Evolutionary conservation across 1,284 basidiomycete genomes (phyloP).

Genomic region (Tetrapyrgos nigripes): DNA sequence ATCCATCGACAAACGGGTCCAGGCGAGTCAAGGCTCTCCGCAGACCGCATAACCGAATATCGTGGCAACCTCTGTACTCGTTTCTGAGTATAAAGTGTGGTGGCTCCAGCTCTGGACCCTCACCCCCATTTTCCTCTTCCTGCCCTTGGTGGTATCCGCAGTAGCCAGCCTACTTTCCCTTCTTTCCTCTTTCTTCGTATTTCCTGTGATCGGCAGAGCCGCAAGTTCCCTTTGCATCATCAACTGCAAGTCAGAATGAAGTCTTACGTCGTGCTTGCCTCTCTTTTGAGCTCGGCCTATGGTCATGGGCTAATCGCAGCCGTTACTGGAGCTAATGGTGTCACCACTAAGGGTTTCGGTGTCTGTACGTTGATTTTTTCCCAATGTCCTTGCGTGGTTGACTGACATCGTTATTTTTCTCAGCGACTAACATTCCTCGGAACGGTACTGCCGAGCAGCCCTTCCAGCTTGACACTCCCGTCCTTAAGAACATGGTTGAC

Average conservation of each 20-base stretch:
- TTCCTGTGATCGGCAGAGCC: conserved; percentile 9
- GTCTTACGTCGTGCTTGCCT: conserved; percentile 12
- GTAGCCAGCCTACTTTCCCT: conserved; percentile 8
- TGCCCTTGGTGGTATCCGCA: conserved; percentile 15
- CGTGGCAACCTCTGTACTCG: no score
- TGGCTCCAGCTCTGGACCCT: not conserved
- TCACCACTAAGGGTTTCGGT: conserved; percentile 23
- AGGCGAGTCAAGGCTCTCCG: no score
- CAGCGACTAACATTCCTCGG: conserved; percentile 18
- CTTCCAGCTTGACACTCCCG: conserved; percentile 28
- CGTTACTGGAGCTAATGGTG: conserved; percentile 23
- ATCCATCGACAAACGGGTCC: no score
- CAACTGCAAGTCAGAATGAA: conserved; percentile 15
- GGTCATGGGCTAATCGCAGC: conserved; percentile 22
- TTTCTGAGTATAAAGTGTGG: not conserved
- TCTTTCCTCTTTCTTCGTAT: conserved; percentile 3
- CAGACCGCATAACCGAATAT: no score
- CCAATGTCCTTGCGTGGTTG: not conserved
- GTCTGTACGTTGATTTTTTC: conserved; percentile 19
- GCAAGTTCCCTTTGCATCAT: not conserved
- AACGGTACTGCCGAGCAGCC: conserved; percentile 26
- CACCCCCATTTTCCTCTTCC: conserved; percentile 2
- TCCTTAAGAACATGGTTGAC: conserved; percentile 24
- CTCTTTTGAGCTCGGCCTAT: conserved; percentile 16
- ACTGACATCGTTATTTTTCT: not conserved